A percentile compares a stretch with the other conserved stretches of the same genome.
phyloP scores from a whole-genome alignment of 1,139 yeast species.

The Saccharomyces hybrid region DNA sequence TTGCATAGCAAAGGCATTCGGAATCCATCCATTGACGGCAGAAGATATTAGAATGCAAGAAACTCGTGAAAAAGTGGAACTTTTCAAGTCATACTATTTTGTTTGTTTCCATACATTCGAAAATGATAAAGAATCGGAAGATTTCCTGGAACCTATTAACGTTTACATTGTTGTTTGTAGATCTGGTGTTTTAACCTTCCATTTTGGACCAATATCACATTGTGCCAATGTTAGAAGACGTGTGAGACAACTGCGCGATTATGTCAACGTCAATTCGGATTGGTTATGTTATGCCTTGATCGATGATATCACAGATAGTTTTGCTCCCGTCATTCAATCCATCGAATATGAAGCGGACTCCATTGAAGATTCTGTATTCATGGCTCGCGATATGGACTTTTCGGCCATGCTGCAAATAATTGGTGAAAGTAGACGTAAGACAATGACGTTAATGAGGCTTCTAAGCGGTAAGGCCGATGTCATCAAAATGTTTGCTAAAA shows the following conservation, averaged over 20 bases:
- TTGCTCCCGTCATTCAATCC: constrained; percentile 81
- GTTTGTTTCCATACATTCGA: constrained; percentile 80
- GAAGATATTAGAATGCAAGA: constrained; percentile 83
- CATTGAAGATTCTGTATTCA: constrained; percentile 75
- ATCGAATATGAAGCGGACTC: constrained; percentile 89
- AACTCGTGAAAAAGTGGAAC: constrained; percentile 76
- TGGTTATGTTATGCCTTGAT: constrained; percentile 92
- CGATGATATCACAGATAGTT: constrained; percentile 90
- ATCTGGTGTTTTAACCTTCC: constrained; percentile 78
- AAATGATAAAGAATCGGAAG: constrained; percentile 67
- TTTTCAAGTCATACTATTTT: constrained; percentile 66
- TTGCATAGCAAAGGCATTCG: constrained; percentile 58
- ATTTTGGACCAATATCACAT: constrained; percentile 72
- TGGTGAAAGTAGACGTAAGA: constrained; percentile 86
- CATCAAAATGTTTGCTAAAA: constrained; percentile 90
- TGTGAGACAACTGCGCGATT: constrained; percentile 82
- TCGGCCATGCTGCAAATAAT: constrained; percentile 68
- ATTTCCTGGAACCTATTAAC: constrained; percentile 78
- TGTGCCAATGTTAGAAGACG: constrained; percentile 86
- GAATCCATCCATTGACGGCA: constrained; percentile 78
- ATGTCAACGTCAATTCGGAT: constrained; percentile 79
- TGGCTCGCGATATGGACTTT: constrained; percentile 56
- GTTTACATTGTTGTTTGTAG: constrained; percentile 83
- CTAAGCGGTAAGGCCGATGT: constrained; percentile 95
- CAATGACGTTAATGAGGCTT: constrained; percentile 85